A percentile compares a stretch with the other conserved stretches of the same genome.
These are phyloP conservation scores for Apophysomyces ossiformis DNA, from an alignment of 371 early-diverging fungal genomes.

Conservation along the genomic window DNA sequence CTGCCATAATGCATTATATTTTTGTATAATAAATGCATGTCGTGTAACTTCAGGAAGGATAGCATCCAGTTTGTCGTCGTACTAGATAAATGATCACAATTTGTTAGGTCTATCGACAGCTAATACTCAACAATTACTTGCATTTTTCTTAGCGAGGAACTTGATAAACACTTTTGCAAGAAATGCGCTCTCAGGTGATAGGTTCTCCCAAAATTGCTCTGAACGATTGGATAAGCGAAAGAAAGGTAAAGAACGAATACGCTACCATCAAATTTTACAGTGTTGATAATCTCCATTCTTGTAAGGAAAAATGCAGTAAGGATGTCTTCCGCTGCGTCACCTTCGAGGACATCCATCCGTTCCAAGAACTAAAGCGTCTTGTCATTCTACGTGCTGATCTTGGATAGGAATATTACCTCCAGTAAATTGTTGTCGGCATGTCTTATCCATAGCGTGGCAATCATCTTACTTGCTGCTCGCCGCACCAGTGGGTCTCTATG, in stretches of 20 bases:
- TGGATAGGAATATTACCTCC: conserved; percentile 43
- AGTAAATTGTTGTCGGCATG: conserved; percentile 76
- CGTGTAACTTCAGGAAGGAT: conserved; percentile 76
- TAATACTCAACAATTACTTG: conserved; percentile 19
- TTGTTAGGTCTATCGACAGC: not conserved
- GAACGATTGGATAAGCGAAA: not conserved
- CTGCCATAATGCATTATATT: conserved; percentile 65
- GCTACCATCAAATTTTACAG: conserved; percentile 60
- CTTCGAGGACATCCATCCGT: conserved; percentile 80
- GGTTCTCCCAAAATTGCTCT: conserved; percentile 77
- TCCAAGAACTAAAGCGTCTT: conserved; percentile 62
- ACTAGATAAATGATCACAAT: conserved; percentile 19
- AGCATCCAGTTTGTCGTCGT: conserved; percentile 66
- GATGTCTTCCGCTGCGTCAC: conserved; percentile 68
- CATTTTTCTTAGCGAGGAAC: conserved; percentile 57
- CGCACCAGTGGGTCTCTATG: conserved; percentile 72
- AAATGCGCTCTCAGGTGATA: conserved; percentile 81
- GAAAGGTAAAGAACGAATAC: not conserved
- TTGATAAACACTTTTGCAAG: conserved; percentile 69
- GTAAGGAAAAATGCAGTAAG: conserved; percentile 69
- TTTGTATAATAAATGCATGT: conserved; percentile 72
- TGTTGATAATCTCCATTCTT: conserved; percentile 69
- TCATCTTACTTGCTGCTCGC: conserved; percentile 74
- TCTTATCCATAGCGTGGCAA: conserved; percentile 78
- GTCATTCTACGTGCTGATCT: not conserved